Evolutionary conservation across 768 basidiomycete genomes (phyloP).

Genomic region (Mycena filopes): DNA sequence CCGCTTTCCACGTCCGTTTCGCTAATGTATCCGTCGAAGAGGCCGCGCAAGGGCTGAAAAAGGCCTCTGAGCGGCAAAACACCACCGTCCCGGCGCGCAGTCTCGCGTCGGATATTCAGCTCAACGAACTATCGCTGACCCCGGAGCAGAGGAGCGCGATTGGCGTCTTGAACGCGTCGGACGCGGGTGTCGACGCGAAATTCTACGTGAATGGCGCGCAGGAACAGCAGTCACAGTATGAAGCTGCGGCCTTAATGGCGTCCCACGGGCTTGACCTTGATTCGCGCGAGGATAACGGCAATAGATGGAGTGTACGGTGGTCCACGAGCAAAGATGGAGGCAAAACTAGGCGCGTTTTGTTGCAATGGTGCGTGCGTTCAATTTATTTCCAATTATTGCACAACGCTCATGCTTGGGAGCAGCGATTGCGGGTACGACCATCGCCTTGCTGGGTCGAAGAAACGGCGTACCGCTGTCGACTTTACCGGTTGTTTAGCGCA

Average conservation of each 20-base stretch:
- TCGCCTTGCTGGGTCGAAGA: background rate
- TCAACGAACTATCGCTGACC: slow-evolving; percentile 4
- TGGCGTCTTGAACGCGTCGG: background rate
- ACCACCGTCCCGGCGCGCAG: slow-evolving; percentile 1
- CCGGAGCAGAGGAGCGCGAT: slow-evolving; percentile 1
- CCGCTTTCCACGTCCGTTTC: background rate
- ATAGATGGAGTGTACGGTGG: slow-evolving; percentile 10
- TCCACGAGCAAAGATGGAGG: slow-evolving; percentile 5
- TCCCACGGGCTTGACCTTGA: slow-evolving; percentile 6
- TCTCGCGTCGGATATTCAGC: slow-evolving; percentile 1
- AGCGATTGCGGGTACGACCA: slow-evolving; percentile 14
- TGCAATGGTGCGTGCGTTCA: slow-evolving; percentile 1
- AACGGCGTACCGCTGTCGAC: background rate
- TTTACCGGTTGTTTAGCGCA: slow-evolving; percentile 4
- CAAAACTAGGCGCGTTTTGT: slow-evolving; percentile 3
- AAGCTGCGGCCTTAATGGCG: slow-evolving; percentile 9
- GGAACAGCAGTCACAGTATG: background rate
- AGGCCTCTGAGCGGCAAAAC: background rate
- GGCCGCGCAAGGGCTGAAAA: background rate
- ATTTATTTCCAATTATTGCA: background rate
- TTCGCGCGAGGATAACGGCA: slow-evolving; percentile 6
- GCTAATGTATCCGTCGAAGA: background rate
- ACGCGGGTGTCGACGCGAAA: background rate
- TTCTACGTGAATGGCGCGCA: background rate
- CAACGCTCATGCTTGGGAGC: background rate